These are phyloP conservation scores for Lentinula aciculospora DNA, from an alignment of 768 basidiomycete genomes.

Conservation along the genomic window DNA sequence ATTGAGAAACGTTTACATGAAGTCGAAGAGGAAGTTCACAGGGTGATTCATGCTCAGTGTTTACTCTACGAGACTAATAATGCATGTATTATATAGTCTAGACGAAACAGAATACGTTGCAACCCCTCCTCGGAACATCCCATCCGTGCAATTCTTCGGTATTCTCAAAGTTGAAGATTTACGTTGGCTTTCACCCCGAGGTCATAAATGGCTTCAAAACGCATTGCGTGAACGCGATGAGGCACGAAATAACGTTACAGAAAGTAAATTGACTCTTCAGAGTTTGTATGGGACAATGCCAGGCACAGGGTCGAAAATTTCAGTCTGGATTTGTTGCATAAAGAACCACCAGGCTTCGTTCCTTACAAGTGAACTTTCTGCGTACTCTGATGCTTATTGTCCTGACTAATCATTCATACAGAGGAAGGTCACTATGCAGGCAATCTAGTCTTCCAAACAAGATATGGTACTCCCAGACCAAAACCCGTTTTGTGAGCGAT, in stretches of 20 bases:
- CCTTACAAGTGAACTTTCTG: background rate
- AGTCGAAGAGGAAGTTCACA: background rate
- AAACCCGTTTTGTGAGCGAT: background rate
- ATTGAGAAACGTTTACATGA: conserved; percentile 2
- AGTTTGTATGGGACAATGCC: background rate
- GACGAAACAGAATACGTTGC: conserved; percentile 4
- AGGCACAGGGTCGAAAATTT: background rate
- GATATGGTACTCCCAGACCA: background rate
- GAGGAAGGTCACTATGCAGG: background rate
- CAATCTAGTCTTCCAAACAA: background rate
- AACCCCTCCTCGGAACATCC: background rate
- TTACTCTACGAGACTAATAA: background rate
- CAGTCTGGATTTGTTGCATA: conserved; percentile 1
- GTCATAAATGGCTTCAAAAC: background rate
- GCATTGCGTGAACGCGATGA: conserved; percentile 8
- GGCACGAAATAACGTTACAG: background rate
- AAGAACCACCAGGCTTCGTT: conserved; percentile 1
- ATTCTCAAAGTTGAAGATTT: background rate
- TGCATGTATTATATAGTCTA: background rate
- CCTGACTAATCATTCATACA: background rate
- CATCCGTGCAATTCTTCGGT: background rate
- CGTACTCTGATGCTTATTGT: background rate
- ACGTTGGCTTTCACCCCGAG: background rate
- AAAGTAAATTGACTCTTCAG: conserved; percentile 1
- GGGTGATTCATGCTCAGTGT: background rate